Evolutionary conservation across 768 basidiomycete genomes (phyloP).

Genomic region (Gloeophyllum trabeum): DNA sequence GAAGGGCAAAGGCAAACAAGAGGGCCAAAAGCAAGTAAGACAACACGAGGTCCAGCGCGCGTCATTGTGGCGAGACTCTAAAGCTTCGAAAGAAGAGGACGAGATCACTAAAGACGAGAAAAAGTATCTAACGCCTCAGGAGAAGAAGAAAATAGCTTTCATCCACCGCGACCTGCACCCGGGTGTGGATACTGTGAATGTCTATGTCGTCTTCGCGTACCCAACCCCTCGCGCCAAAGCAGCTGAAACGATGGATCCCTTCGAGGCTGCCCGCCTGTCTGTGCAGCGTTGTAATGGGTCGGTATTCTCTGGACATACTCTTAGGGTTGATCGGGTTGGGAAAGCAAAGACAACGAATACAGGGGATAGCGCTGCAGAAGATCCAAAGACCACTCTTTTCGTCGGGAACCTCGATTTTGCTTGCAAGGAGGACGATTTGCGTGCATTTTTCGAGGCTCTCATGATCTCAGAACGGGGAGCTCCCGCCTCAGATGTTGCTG

Average conservation of each 20-base stretch:
- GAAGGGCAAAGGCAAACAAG: conserved; percentile 14
- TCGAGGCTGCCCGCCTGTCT: conserved; percentile 52
- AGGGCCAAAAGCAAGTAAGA: conserved; percentile 19
- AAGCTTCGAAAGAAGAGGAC: conserved; percentile 29
- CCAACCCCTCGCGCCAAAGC: conserved; percentile 38
- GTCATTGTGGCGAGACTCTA: conserved; percentile 40
- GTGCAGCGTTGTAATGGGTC: conserved; percentile 57
- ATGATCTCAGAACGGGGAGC: conserved; percentile 61
- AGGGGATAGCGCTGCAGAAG: conserved; percentile 25
- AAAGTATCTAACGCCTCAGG: conserved; percentile 61
- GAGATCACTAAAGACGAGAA: conserved; percentile 36
- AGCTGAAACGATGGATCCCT: conserved; percentile 40
- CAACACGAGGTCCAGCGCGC: conserved; percentile 49
- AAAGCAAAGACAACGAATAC: conserved; percentile 14
- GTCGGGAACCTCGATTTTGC: conserved; percentile 92
- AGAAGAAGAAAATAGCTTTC: conserved; percentile 91
- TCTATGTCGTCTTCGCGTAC: conserved; percentile 88
- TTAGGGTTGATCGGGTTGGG: conserved; percentile 68
- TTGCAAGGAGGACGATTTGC: conserved; percentile 80
- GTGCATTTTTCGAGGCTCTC: conserved; percentile 77
- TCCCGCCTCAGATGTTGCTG: conserved; percentile 22
- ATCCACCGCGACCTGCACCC: conserved; percentile 89
- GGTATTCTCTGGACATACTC: conserved; percentile 61
- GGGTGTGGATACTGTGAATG: conserved; percentile 64
- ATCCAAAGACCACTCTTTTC: conserved; percentile 80